These are phyloP conservation scores for Penicillium roqueforti DNA, from an alignment of 495 filamentous ascomycete genomes.

Conservation along the genomic window DNA sequence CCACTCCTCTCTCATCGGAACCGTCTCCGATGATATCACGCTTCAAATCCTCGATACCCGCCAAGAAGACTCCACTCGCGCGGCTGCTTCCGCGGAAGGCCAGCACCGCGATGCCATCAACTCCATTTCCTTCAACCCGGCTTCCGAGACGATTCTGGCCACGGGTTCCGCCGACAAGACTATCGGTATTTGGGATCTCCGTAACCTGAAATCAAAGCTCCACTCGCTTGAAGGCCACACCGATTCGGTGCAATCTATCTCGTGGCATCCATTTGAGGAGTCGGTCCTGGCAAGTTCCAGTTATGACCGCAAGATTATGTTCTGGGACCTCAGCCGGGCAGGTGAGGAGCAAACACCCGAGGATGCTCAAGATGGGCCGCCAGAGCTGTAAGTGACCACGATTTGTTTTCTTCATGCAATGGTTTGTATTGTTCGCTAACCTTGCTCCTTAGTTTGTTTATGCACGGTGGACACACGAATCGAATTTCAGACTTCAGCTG, in stretches of 20 bases:
- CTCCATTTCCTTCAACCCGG: conserved; percentile 87
- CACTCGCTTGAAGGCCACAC: conserved; percentile 81
- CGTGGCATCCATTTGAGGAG: conserved; percentile 89
- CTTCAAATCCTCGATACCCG: conserved; percentile 88
- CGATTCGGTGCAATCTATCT: conserved; percentile 82
- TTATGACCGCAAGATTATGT: conserved; percentile 88
- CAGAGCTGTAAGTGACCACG: conserved; percentile 72
- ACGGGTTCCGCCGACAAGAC: conserved; percentile 94
- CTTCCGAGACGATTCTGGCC: conserved; percentile 77
- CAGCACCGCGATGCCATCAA: conserved; percentile 91
- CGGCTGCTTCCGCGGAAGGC: conserved; percentile 60
- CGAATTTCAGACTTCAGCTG: conserved; percentile 94
- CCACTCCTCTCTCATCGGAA: conserved; percentile 76
- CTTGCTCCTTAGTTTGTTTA: conserved; percentile 65
- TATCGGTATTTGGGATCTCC: conserved; percentile 91
- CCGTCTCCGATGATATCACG: conserved; percentile 91
- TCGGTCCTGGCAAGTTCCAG: conserved; percentile 84
- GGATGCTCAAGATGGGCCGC: conserved; percentile 93
- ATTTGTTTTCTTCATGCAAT: neutral
- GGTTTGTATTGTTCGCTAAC: conserved; percentile 20
- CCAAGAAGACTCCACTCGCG: conserved; percentile 53
- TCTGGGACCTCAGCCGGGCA: conserved; percentile 89
- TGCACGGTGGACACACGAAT: conserved; percentile 98
- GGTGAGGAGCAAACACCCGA: conserved; percentile 94
- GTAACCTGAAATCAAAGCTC: conserved; percentile 79